Evolutionary conservation across 257 asterid genomes (phyloP).

Genomic region (Salvia hispanica): DNA sequence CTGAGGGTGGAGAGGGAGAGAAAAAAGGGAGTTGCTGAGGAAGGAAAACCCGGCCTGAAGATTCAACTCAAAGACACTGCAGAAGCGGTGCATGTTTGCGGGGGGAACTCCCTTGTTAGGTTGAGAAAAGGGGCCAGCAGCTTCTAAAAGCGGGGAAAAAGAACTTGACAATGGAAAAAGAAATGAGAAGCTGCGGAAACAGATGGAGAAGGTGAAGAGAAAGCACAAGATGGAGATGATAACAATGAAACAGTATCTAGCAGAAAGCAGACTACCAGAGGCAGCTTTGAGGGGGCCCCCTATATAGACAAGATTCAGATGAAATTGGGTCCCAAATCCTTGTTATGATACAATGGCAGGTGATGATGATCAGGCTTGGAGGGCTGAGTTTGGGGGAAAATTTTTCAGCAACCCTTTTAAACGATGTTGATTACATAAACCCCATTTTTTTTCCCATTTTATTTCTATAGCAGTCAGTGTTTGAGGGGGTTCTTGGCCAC

Average conservation of each 20-base stretch:
- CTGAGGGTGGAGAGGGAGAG: conserved; percentile 79
- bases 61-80: conserved; percentile 91
- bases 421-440: too few relatives aligned
- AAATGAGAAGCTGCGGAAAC: conserved; percentile 75
- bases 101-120: conserved; percentile 90
- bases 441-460: not conserved
- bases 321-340: not conserved
- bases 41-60: conserved; percentile 77
- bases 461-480: not conserved
- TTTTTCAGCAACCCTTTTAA: conserved; percentile 77
- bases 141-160: conserved; percentile 82
- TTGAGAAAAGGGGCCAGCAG: conserved; percentile 88
- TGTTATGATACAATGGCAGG: conserved; percentile 35
- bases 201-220: conserved; percentile 80
- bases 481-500: not conserved
- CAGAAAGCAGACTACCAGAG: conserved; percentile 89
- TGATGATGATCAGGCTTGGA: conserved; percentile 92
- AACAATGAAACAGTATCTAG: conserved; percentile 95
- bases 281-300: conserved; percentile 63
- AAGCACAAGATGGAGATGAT: conserved; percentile 97
- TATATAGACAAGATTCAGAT: conserved; percentile 61
- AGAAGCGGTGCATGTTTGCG: conserved; percentile 97
- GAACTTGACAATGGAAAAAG: conserved; percentile 54
- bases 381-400: conserved; percentile 96
- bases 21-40: conserved; percentile 68